A percentile compares a stretch with the other conserved stretches of the same genome.
Evolutionary conservation across 1,139 yeast genomes (phyloP).

Genomic region (Blastobotrys niveus): DNA sequence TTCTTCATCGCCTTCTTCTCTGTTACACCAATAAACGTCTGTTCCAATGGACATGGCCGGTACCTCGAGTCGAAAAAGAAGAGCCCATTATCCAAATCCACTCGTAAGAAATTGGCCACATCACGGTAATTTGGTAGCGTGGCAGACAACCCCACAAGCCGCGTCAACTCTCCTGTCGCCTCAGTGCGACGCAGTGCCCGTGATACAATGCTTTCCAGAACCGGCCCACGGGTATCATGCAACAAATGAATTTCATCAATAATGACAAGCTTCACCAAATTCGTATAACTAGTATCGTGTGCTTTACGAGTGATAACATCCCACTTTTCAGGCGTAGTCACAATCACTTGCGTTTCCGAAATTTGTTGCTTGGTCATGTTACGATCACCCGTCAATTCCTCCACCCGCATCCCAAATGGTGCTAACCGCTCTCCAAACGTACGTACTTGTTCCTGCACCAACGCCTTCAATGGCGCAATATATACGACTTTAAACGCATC

Average conservation of each 20-base stretch:
- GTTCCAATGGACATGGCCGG: conserved; percentile 91
- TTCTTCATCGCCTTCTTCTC: conserved; percentile 79
- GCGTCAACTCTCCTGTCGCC: conserved; percentile 43
- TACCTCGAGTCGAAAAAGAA: conserved; percentile 78
- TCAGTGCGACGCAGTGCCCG: conserved; percentile 54
- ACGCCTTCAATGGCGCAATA: conserved; percentile 89
- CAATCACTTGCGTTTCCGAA: conserved; percentile 70
- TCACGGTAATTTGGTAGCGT: conserved; percentile 87
- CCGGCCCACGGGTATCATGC: conserved; percentile 96
- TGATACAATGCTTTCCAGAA: conserved; percentile 79
- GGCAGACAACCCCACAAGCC: conserved; percentile 87
- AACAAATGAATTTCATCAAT: conserved; percentile 90
- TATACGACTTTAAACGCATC: conserved; percentile 73
- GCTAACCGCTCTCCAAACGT: conserved; percentile 71
- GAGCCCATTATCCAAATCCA: conserved; percentile 50
- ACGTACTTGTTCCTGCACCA: conserved; percentile 91
- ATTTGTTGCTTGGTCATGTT: conserved; percentile 74
- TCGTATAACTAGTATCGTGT: conserved; percentile 56
- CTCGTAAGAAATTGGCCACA: conserved; percentile 77
- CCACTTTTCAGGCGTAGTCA: conserved; percentile 97
- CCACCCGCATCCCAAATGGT: conserved; percentile 64
- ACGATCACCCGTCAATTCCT: conserved; percentile 89
- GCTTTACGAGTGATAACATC: conserved; percentile 86
- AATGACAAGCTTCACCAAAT: conserved; percentile 64
- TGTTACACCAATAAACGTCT: conserved; percentile 80